Conservation (phyloP, 768 basidiomycete genomes). For the Russula ochroleuca region DNA sequence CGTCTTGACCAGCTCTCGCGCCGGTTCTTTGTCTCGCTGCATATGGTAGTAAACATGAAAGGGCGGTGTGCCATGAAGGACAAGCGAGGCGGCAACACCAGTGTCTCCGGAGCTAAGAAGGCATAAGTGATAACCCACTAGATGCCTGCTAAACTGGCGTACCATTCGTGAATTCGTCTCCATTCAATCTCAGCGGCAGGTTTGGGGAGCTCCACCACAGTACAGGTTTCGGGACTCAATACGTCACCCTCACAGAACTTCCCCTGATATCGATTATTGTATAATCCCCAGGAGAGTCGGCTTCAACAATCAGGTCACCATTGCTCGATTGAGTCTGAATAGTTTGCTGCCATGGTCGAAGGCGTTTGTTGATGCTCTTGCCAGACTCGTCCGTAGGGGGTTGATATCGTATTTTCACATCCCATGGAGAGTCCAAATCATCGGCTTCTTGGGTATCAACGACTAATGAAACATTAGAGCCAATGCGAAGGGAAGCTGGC, state of each 20-base stretch:
- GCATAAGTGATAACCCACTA: not conserved
- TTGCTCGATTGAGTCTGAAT: slow-evolving; percentile 47
- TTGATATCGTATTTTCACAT: slow-evolving; percentile 57
- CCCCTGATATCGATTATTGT: slow-evolving; percentile 66
- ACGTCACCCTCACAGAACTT: slow-evolving; percentile 81
- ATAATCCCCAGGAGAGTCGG: slow-evolving; percentile 71
- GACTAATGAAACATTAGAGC: slow-evolving; percentile 54
- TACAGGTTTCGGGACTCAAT: slow-evolving; percentile 75
- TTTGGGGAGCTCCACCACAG: slow-evolving; percentile 65
- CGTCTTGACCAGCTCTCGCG: slow-evolving; percentile 54
- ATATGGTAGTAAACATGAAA: slow-evolving; percentile 79
- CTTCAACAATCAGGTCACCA: slow-evolving; percentile 46
- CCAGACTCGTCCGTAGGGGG: slow-evolving; percentile 43
- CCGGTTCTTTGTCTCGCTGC: slow-evolving; percentile 63
- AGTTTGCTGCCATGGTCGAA: slow-evolving; percentile 61
- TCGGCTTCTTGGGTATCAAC: slow-evolving; percentile 55
- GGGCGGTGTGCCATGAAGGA: slow-evolving; percentile 84
- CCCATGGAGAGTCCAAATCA: slow-evolving; percentile 63
- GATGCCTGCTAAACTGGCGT: slow-evolving; percentile 26
- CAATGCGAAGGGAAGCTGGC: slow-evolving; percentile 67
- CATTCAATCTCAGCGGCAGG: slow-evolving; percentile 86
- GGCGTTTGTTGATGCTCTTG: slow-evolving; percentile 38
- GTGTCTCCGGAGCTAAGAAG: slow-evolving; percentile 75
- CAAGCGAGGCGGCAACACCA: slow-evolving; percentile 81
- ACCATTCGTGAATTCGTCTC: slow-evolving; percentile 91